phyloP scores from a whole-genome alignment of 2,329 filamentous ascomycete species.

The Monosporascus sp. region DNA sequence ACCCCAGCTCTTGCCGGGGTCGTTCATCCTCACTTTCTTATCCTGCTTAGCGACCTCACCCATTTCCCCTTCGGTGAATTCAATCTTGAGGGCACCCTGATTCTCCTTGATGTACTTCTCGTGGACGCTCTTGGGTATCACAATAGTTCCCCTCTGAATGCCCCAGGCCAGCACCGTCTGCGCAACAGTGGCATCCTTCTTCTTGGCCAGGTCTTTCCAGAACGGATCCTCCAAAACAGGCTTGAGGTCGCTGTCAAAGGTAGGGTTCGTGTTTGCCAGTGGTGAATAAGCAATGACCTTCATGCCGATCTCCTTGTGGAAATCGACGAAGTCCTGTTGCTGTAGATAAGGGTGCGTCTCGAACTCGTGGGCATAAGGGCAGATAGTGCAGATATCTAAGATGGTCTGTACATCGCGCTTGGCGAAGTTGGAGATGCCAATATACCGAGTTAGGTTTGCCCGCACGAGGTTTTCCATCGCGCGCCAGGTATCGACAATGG shows the following conservation, averaged over 20 bases:
- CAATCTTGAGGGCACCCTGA: conserved; percentile 43
- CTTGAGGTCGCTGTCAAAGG: conserved; percentile 29
- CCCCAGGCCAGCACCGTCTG: conserved; percentile 46
- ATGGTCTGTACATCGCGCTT: conserved; percentile 33
- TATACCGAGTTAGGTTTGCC: conserved; percentile 48
- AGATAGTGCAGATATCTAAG: conserved; percentile 37
- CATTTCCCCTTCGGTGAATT: conserved; percentile 34
- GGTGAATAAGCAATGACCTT: conserved; percentile 42
- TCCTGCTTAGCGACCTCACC: conserved; percentile 23
- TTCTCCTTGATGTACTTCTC: conserved; percentile 40
- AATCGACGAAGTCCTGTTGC: conserved; percentile 43
- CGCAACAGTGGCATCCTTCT: conserved; percentile 36
- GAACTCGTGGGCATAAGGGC: conserved; percentile 55
- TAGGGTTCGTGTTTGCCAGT: conserved; percentile 48
- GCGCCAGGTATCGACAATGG: conserved; percentile 47
- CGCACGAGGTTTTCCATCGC: conserved; percentile 52
- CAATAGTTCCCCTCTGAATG: conserved; percentile 38
- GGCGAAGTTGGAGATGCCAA: conserved; percentile 60
- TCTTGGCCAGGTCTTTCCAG: conserved; percentile 32
- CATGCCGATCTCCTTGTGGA: conserved; percentile 37
- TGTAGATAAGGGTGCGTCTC: conserved; percentile 49
- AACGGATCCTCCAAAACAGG: conserved; percentile 37
- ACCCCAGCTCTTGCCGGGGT: conserved; percentile 35
- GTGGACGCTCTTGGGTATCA: conserved; percentile 47
- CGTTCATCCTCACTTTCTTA: conserved; percentile 31